These are phyloP conservation scores for Barbatosphaeria neglecta DNA, from an alignment of 495 filamentous ascomycete species.

Conservation along the genomic window DNA sequence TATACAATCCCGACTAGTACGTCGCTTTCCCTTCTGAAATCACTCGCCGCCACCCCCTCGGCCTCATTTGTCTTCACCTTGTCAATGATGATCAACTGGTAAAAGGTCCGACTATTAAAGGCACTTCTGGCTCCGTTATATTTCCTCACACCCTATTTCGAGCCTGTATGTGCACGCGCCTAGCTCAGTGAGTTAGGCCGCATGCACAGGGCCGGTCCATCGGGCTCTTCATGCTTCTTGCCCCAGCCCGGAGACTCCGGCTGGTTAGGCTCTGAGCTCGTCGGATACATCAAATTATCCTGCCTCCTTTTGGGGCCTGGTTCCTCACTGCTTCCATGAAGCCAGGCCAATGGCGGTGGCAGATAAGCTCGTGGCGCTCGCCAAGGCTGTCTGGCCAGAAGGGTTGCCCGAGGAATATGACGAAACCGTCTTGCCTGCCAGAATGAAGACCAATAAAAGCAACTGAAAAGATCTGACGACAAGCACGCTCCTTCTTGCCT, in stretches of 20 bases:
- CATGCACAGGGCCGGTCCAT: conserved; percentile 6
- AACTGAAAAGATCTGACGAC: conserved; percentile 51
- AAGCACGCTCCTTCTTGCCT: neutral
- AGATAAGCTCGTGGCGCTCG: conserved; percentile 12
- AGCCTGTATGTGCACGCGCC: conserved; percentile 7
- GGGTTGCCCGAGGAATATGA: conserved; percentile 4
- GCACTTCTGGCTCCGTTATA: conserved; percentile 25
- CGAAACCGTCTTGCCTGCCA: conserved; percentile 28
- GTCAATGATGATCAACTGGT: conserved; percentile 50
- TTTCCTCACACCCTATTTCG: conserved; percentile 19
- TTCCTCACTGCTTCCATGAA: conserved; percentile 18
- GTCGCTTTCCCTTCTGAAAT: neutral
- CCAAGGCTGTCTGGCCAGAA: conserved; percentile 3
- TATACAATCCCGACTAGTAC: conserved; percentile 1
- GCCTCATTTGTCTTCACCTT: neutral
- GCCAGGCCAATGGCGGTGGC: conserved; percentile 37
- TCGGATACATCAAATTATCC: conserved; percentile 3
- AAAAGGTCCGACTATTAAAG: conserved; percentile 47
- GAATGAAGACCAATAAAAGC: conserved; percentile 26
- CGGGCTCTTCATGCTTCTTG: neutral
- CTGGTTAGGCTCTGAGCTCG: conserved; percentile 6
- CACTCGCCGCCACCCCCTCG: neutral
- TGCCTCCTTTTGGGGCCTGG: conserved; percentile 28
- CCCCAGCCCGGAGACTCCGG: neutral
- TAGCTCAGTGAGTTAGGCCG: conserved; percentile 9